Evolutionary conservation across 805 yeast genomes (phyloP), one percentile per base, ranked within the genome.

Genomic region (Yarrowia phangngaensis): DNA sequence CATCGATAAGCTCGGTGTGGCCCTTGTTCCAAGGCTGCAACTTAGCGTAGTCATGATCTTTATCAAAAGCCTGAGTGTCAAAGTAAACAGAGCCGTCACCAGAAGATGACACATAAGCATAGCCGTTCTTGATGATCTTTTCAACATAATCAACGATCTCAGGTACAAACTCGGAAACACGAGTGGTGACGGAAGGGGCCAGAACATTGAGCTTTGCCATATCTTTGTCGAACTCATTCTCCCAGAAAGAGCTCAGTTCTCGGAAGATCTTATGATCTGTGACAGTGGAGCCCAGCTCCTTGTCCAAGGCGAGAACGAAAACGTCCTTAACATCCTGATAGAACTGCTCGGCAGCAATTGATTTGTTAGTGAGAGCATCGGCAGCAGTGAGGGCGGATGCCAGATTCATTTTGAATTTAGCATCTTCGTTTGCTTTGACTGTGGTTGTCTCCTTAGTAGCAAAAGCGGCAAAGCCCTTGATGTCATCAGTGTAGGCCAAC

Each of bases 1-100:
- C 98, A 48, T 82, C 82, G 50, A 92, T 84, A 52, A 92, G 76
- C 35, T 80, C 88, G 64, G 79, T 66, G 57, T 88, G 80, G 45
- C 95, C 95, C 67, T 87, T 86, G 62, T 89, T 92, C 97, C 97
- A 90, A 14, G 98, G 98, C 69, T 92, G 97, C 60, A 89, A 78
- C 66, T 92, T 92, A 28, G 97, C 97, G 64, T 92, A 92, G 52
- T 75, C 82, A 63, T 92, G 98, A 34, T 74, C 67, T 6, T 79
- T 77, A 58, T 92, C 97, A 63, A 90, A 92, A 41, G 78, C 76
- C 6, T 70, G 75, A 9, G 97, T 89, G 67, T 92, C 94, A 64
- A 92, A 92, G 66, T 92, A 92, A n/a, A 92, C 98, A 8, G 95
- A 84, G 0, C 97, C 97, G 29, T 57, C 58, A 16, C 40, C 50